A percentile compares a stretch with the other conserved stretches of the same genome.
phyloP scores from a whole-genome alignment of 2,329 filamentous ascomycete genomes.

The Colletotrichum euphorbiae region DNA sequence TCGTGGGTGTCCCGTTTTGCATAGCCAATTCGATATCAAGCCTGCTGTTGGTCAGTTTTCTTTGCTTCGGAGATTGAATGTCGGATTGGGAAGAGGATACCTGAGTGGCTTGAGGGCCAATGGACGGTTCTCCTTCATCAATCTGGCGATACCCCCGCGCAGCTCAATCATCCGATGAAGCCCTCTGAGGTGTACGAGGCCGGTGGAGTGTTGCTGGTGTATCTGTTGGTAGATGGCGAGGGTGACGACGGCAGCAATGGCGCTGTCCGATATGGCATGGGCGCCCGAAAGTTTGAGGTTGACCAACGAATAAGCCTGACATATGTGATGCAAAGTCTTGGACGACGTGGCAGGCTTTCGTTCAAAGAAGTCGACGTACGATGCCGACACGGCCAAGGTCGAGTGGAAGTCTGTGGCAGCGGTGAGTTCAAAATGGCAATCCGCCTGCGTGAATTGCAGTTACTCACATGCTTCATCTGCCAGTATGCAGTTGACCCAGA shows the following conservation, averaged over 20 bases:
- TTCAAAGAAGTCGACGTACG: constrained; percentile 12
- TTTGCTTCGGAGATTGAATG: neutral
- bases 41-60: neutral
- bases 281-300: constrained; percentile 13
- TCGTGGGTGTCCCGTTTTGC: neutral
- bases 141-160: constrained; percentile 4
- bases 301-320: constrained; percentile 1
- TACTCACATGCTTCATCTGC: constrained; percentile 13
- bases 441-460: neutral
- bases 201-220: constrained; percentile 23
- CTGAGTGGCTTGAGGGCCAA: constrained; percentile 15
- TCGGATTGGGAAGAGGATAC: neutral
- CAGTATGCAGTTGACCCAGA: constrained; percentile 12
- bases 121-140: constrained; percentile 4
- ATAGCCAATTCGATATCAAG: constrained; percentile 6
- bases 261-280: constrained; percentile 14
- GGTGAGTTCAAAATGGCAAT: neutral
- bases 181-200: constrained; percentile 1
- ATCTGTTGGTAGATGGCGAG: constrained; percentile 23
- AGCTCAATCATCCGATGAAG: constrained; percentile 7
- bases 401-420: neutral
- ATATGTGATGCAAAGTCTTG: constrained; percentile 3
- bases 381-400: constrained; percentile 8
- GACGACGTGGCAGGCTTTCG: neutral
- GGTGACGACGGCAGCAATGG: constrained; percentile 19